Conservation (phyloP, 768 basidiomycete species). For the Lactarius akahatsu region DNA sequence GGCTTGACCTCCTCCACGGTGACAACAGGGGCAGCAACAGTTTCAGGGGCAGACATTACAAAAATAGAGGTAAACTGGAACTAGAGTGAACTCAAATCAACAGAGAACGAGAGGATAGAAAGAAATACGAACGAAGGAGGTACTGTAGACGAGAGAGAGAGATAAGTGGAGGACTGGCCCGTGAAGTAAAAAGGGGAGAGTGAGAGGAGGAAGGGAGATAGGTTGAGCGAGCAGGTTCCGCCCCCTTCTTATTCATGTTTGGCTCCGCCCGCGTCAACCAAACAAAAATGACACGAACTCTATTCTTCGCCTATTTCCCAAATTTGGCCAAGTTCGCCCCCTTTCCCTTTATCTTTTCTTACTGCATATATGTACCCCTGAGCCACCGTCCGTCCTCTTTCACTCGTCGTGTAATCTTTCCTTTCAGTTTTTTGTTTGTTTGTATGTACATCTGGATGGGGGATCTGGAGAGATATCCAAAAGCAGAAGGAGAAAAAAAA, state of each 20-base stretch:
- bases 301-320: conserved; percentile 29
- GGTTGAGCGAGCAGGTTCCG: conserved; percentile 29
- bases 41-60: conserved; percentile 81
- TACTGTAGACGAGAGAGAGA: conserved; percentile 63
- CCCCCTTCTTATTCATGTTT: conserved; percentile 41
- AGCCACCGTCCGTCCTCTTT: neutral
- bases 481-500: neutral
- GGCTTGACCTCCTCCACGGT: conserved; percentile 56
- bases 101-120: neutral
- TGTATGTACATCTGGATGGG: neutral
- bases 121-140: conserved; percentile 30
- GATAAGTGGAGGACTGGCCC: conserved; percentile 43
- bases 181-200: conserved; percentile 34
- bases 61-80: conserved; percentile 27
- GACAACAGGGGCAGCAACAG: conserved; percentile 46
- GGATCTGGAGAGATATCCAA: neutral
- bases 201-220: conserved; percentile 34
- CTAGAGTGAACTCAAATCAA: neutral
- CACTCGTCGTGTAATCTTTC: neutral
- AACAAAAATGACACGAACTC: conserved; percentile 39
- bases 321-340: conserved; percentile 10
- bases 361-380: neutral
- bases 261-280: conserved; percentile 34
- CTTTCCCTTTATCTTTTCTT: conserved; percentile 5
- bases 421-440: neutral